phyloP scores from a whole-genome alignment of 345 rosid species.

The Crucihimalaya himalaica region DNA sequence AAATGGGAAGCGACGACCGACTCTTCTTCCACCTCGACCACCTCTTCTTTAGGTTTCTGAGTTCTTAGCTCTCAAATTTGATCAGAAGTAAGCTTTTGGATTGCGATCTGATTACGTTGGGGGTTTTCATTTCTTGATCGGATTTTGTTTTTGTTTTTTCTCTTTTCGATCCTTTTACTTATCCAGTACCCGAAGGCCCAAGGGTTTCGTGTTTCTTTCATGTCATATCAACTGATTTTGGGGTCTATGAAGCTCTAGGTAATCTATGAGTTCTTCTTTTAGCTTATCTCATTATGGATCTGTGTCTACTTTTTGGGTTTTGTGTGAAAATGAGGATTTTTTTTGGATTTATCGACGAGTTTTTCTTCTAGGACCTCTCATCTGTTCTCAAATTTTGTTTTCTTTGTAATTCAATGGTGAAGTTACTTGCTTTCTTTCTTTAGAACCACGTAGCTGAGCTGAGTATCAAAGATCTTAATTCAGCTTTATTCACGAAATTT shows the following conservation, averaged over 20 bases:
- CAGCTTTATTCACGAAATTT: slow-evolving; percentile 1
- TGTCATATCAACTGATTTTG: slow-evolving; percentile 20
- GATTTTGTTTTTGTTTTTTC: not conserved
- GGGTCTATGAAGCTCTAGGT: slow-evolving; percentile 30
- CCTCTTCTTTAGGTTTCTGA: slow-evolving; percentile 32
- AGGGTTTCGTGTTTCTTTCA: slow-evolving; percentile 16
- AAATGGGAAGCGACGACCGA: slow-evolving; percentile 44
- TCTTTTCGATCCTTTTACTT: slow-evolving; percentile 7
- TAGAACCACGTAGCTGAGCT: slow-evolving; percentile 15
- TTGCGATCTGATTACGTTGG: slow-evolving; percentile 6
- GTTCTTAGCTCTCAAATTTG: not conserved
- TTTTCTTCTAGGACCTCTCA: not conserved
- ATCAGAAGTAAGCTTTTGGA: slow-evolving; percentile 12
- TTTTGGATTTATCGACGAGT: not conserved
- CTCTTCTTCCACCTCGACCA: slow-evolving; percentile 27
- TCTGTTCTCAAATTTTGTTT: slow-evolving; percentile 5
- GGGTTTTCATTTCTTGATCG: slow-evolving; percentile 1
- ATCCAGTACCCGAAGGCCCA: not conserved
- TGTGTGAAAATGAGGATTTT: not conserved
- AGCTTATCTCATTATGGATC: slow-evolving; percentile 32
- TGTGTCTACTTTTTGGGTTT: slow-evolving; percentile 23
- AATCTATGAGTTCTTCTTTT: not conserved
- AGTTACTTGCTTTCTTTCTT: slow-evolving; percentile 5
- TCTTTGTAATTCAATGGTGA: slow-evolving; percentile 9
- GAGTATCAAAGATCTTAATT: slow-evolving; percentile 22